Percentiles rank a stretch among this genome's conserved stretches.
These are phyloP conservation scores for Triticum aestivum DNA, from an alignment of 176 grass and related monocot species.

Conservation along the genomic window DNA sequence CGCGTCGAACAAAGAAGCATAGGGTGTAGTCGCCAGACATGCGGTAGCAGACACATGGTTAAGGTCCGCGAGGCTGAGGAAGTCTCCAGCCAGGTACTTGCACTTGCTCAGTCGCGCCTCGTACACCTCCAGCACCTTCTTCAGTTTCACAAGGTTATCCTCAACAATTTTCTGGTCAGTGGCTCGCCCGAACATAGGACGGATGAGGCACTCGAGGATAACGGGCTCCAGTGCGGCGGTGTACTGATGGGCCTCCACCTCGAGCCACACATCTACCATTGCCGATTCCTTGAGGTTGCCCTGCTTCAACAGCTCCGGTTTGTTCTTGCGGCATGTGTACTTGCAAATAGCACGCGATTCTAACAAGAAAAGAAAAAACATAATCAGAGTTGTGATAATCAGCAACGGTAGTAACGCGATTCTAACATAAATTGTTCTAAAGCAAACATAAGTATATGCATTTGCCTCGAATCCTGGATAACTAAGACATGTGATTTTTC, in stretches of 20 bases:
- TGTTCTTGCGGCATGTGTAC: slow-evolving; percentile 58
- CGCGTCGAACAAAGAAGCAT: slow-evolving; percentile 34
- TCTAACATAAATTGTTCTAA: not conserved
- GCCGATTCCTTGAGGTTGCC: slow-evolving; percentile 39
- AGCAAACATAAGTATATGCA: not conserved
- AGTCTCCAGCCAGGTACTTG: slow-evolving; percentile 75
- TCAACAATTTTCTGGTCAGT: slow-evolving; percentile 41
- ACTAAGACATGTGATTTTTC: not conserved
- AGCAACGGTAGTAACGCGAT: not conserved
- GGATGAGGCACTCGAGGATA: slow-evolving; percentile 26
- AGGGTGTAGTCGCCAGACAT: slow-evolving; percentile 42
- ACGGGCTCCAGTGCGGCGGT: slow-evolving; percentile 31
- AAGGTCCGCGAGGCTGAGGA: slow-evolving; percentile 58
- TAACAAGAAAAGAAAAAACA: slow-evolving; percentile 1
- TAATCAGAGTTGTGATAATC: not conserved
- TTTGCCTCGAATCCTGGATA: not conserved
- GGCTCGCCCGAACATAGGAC: slow-evolving; percentile 44
- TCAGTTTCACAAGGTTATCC: slow-evolving; percentile 47
- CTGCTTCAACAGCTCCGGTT: slow-evolving; percentile 50
- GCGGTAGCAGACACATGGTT: slow-evolving; percentile 42
- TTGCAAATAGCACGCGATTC: slow-evolving; percentile 62
- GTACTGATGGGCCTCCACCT: slow-evolving; percentile 68
- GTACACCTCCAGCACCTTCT: slow-evolving; percentile 59
- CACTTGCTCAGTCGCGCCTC: slow-evolving; percentile 39
- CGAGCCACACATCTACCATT: slow-evolving; percentile 65